Percentiles rank a stretch among this genome's conserved stretches.
These are phyloP conservation scores for Rhodotorula glutinis DNA, from an alignment of 1,284 basidiomycete genomes.

Conservation along the genomic window DNA sequence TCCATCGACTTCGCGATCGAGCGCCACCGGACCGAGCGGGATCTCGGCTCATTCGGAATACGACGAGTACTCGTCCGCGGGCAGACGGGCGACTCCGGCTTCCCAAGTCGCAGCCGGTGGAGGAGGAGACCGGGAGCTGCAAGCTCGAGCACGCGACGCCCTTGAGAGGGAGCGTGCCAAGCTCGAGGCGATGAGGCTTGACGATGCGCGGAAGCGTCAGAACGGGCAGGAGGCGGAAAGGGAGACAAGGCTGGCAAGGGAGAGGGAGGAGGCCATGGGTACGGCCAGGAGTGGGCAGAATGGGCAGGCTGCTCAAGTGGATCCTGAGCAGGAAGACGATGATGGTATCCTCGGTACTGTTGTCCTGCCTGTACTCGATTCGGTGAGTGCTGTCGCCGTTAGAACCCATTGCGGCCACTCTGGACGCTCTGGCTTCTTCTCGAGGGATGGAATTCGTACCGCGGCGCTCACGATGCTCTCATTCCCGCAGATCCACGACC, in stretches of 20 bases:
- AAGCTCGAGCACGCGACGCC: constrained; percentile 23
- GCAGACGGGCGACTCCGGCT: background rate
- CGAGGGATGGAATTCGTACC: too few relatives aligned
- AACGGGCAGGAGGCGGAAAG: constrained; percentile 58
- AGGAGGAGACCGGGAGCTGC: background rate
- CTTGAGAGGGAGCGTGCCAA: constrained; percentile 30
- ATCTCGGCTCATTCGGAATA: constrained; percentile 56
- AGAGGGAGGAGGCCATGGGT: constrained; percentile 57
- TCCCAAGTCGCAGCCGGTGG: background rate
- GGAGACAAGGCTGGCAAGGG: constrained; percentile 58
- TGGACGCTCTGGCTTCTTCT: too few relatives aligned
- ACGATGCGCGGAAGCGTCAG: background rate
- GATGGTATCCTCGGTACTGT: constrained; percentile 93
- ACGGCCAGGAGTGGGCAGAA: background rate
- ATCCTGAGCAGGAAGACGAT: constrained; percentile 64
- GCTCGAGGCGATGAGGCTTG: constrained; percentile 16
- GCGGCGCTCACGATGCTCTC: background rate
- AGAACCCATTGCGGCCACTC: too few relatives aligned
- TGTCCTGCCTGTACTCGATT: constrained; percentile 84
- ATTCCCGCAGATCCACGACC: constrained; percentile 67
- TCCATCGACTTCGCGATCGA: background rate
- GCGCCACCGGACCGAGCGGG: constrained; percentile 46
- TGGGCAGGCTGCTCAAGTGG: constrained; percentile 41
- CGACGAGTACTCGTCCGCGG: constrained; percentile 53
- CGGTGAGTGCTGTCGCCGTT: constrained; percentile 57